Conservation (phyloP, 805 yeast genomes). For the Wickerhamiella sergipiensis region DNA sequence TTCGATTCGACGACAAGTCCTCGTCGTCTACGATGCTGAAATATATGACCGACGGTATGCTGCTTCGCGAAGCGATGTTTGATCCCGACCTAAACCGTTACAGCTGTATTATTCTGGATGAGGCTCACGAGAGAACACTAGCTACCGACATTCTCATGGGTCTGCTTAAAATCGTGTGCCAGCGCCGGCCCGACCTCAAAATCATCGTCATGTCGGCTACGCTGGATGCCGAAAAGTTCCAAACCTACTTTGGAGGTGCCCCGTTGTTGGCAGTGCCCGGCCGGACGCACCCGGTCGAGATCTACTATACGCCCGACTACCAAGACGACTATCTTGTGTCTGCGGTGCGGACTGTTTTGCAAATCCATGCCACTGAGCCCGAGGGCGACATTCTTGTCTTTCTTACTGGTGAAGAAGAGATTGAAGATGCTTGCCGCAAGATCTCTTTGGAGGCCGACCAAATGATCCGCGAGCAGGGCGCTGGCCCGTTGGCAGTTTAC, state of each 20-base stretch:
- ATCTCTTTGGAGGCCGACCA: conserved; percentile 81
- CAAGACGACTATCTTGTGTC: conserved; percentile 92
- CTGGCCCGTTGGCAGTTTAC: conserved; percentile 81
- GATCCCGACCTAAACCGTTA: conserved; percentile 72
- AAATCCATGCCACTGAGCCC: conserved; percentile 59
- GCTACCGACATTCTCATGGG: conserved; percentile 98
- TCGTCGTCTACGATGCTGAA: conserved; percentile 67
- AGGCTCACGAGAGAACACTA: conserved; percentile 94
- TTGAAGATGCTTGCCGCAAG: conserved; percentile 91
- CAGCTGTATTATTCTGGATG: conserved; percentile 87
- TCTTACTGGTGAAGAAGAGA: conserved; percentile 94
- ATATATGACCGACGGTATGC: conserved; percentile 99
- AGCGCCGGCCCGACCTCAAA: conserved; percentile 75
- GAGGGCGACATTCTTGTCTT: conserved; percentile 73
- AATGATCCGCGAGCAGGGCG: conserved; percentile 63
- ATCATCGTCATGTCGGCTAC: conserved; percentile 96
- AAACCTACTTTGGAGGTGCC: conserved; percentile 75
- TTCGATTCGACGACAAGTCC: conserved; percentile 87
- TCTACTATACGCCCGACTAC: conserved; percentile 91
- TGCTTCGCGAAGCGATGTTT: conserved; percentile 92
- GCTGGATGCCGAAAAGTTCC: conserved; percentile 92
- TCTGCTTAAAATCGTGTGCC: conserved; percentile 64
- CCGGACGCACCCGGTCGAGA: conserved; percentile 94
- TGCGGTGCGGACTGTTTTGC: conserved; percentile 87
- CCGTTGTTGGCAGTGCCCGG: conserved; percentile 96